Evolutionary conservation across 2,329 filamentous ascomycete genomes (phyloP), one percentile per base, ranked within the genome.

Genomic region (Botrytis pseudocinerea): DNA sequence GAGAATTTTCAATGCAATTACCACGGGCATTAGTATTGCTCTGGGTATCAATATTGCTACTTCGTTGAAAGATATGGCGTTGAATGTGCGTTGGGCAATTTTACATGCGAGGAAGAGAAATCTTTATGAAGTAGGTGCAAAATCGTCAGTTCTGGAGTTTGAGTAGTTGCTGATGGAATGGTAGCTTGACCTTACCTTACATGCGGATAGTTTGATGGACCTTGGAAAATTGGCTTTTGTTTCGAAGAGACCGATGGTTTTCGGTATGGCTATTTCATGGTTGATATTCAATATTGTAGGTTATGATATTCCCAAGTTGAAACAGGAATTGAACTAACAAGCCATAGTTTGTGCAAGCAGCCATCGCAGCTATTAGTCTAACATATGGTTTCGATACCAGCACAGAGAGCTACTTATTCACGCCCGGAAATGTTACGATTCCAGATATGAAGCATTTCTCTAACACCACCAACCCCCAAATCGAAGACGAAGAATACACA

Each of bases 31-130:
- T 8, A 83, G 82, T 64, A 85, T 86, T 46, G 76, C 79, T 0
- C 77, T 85, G 28, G 83, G 83, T 72, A 75, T 86, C 66, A 83
- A 83, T 65, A 82, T 85, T 60, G 81, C 82, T 3, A 83, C 80
- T 75, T 81, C 82, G 10, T 79, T 86, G 35, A 85, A 85, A 73
- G 81, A 81, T 42, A 83, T 85, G 81, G 82, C 84, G 5, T 77
- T 80, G 22, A 83, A 85, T 73, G 78, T 85, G 74, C 80, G 85
- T n/a, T 86, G 85, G 84, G 84, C 83, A 79, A 82, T 86, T 42
- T 76, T 86, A 60, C 82, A 81, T 73, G 77, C 79, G 14, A 78
- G 80, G 8, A 79, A 81, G 57, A 80, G 83, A 73, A 81, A 81
- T 48, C 77, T 82, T 59, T 77, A 77, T 8, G 84, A 86, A 79